Percentiles rank a stretch among this genome's conserved stretches.
Evolutionary conservation across 2,329 filamentous ascomycete species (phyloP).

Genomic region (Claviceps sorghi): DNA sequence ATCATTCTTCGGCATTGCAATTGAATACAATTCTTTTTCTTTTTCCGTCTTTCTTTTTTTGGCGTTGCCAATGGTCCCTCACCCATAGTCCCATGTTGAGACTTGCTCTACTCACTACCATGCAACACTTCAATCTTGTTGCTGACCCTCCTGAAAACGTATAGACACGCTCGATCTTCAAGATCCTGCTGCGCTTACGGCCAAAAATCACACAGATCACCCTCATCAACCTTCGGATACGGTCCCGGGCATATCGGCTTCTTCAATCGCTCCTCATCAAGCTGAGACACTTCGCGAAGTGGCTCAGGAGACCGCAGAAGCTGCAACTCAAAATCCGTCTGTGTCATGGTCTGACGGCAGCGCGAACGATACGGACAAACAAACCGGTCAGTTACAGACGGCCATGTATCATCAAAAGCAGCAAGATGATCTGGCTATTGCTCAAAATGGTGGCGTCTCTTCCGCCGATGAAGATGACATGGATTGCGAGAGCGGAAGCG

Average conservation of each 20-base stretch:
- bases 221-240: conserved; percentile 7
- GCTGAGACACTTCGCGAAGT: conserved; percentile 71
- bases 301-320: conserved; percentile 59
- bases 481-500: conserved; percentile 47
- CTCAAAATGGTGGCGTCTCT: conserved; percentile 44
- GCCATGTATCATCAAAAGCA: conserved; percentile 23
- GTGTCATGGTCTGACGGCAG: conserved; percentile 36
- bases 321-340: conserved; percentile 50
- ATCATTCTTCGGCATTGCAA: not conserved
- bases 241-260: conserved; percentile 31
- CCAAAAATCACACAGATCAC: conserved; percentile 54
- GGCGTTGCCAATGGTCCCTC: not conserved
- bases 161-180: conserved; percentile 91
- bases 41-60: not conserved
- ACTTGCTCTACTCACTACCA: not conserved
- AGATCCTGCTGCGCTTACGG: conserved; percentile 65
- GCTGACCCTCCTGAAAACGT: conserved; percentile 4
- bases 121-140: not conserved
- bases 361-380: conserved; percentile 25
- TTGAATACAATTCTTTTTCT: no score
- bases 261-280: conserved; percentile 61
- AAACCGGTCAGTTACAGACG: conserved; percentile 29
- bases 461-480: conserved; percentile 47
- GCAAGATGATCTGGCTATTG: conserved; percentile 43
- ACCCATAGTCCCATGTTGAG: not conserved